Evolutionary conservation across 2,329 filamentous ascomycete species (phyloP).

Genomic region (Venturia effusa): DNA sequence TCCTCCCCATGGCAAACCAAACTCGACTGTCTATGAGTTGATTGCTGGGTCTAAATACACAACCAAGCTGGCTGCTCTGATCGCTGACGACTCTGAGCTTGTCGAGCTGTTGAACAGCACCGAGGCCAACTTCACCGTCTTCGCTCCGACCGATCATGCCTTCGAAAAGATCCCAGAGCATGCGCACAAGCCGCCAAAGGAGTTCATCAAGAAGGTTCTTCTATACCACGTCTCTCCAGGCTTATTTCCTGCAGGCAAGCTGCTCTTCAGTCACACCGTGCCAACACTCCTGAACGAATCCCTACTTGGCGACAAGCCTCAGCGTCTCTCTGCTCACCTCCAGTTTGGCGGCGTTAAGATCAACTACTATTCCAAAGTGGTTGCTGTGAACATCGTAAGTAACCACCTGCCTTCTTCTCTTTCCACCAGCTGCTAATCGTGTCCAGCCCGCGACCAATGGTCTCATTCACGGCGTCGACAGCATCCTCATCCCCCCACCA

Average conservation of each 20-base stretch:
- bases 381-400: conserved; percentile 59
- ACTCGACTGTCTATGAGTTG: conserved; percentile 69
- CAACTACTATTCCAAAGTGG: conserved; percentile 66
- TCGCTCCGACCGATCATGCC: conserved; percentile 67
- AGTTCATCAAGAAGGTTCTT: conserved; percentile 57
- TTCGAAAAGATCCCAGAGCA: conserved; percentile 55
- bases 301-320: conserved; percentile 49
- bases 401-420: not conserved
- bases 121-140: conserved; percentile 64
- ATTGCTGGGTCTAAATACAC: conserved; percentile 68
- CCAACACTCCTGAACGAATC: conserved; percentile 54
- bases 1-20: conserved; percentile 31
- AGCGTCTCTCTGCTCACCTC: conserved; percentile 61
- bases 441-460: conserved; percentile 62
- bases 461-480: conserved; percentile 66
- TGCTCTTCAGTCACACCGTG: conserved; percentile 64
- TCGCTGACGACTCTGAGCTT: conserved; percentile 61
- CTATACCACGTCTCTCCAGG: conserved; percentile 65
- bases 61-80: conserved; percentile 62
- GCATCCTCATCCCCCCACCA: conserved; percentile 66
- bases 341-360: conserved; percentile 53
- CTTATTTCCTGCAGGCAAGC: conserved; percentile 51
- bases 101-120: conserved; percentile 66
- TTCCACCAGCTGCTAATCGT: conserved; percentile 11
- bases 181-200: conserved; percentile 53